Base-by-base conservation (phyloP, 371 early-diverging fungal genomes). In the Vairimorpha necatrix region DNA sequence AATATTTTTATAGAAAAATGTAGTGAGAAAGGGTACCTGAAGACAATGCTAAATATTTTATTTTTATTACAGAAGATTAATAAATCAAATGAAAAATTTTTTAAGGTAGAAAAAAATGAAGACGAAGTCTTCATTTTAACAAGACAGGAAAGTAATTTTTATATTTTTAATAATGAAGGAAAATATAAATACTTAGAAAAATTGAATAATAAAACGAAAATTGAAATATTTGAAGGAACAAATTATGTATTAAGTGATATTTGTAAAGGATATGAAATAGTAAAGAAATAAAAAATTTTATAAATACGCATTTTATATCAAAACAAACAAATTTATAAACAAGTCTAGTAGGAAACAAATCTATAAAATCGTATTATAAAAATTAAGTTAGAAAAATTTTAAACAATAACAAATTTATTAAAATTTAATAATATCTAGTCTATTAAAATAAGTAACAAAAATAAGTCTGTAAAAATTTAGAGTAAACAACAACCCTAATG, bases 1-100 rank as follows among this genome's bases (percentile, higher is more conserved):
- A 50, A 50, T 13, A 50, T 50, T n/a, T 13, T 60, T 26, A 18
- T 60, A 14, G 26, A 60, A 7, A 60, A 32, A 11, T 13, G 9
- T 13, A 32, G 32, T 60, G 14, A 60, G 7, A 26, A 30, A 22
- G 22, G 22, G 32, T 60, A 9, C 26, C 13, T 60, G 32, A 60
- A 60, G n/a, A 60, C 60, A 60, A 60, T 60, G 60, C 32, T 60
- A 6, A 60, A 60, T 30, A 60, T 33, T 32, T 3, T 60, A 9
- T 60, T 60, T 60, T 11, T 60, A 26, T 2, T 60, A 32, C 60
- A 60, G 32, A 60, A 26, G 20, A 60, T 60, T 33, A 60, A 60
- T 33, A 60, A 60, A 60, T 33, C 4, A 7, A n/a, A 60, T 14
- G 13, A 2, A 30, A 60, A 30, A 26, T n/a, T 3, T 4, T 50